Conservation (phyloP, 2,329 filamentous ascomycete species). For the Ceratocystis cubensis region DNA sequence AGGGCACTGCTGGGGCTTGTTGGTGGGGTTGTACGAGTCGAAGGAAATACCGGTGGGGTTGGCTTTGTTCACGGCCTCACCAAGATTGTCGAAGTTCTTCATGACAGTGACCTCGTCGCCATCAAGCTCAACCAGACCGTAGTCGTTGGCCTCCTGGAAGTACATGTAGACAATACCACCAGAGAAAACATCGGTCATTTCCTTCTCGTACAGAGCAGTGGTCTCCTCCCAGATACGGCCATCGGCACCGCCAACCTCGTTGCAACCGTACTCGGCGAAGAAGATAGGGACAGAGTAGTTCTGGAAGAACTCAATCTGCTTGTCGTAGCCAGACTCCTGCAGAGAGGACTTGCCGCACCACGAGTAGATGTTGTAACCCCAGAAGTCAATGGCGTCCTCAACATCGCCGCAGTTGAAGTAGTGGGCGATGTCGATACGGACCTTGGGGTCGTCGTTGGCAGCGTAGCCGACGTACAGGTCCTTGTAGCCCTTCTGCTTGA, state of each 20-base stretch:
- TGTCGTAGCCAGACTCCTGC: slow-evolving; percentile 62
- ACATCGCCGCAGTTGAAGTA: slow-evolving; percentile 86
- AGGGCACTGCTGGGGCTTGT: slow-evolving; percentile 58
- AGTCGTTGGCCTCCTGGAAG: slow-evolving; percentile 82
- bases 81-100: slow-evolving; percentile 62
- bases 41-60: slow-evolving; percentile 54
- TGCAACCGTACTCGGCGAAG: slow-evolving; percentile 99
- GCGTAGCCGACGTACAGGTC: slow-evolving; percentile 82
- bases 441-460: slow-evolving; percentile 79
- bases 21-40: slow-evolving; percentile 58
- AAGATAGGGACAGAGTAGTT: slow-evolving; percentile 90
- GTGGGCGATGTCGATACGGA: slow-evolving; percentile 68
- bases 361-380: slow-evolving; percentile 99
- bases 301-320: slow-evolving; percentile 73
- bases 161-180: slow-evolving; percentile 99
- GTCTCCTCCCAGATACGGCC: slow-evolving; percentile 80
- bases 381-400: slow-evolving; percentile 72
- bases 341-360: slow-evolving; percentile 88
- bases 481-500: slow-evolving; percentile 67
- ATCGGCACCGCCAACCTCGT: slow-evolving; percentile 45
- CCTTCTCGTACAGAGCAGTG: slow-evolving; percentile 57
- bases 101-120: slow-evolving; percentile 51
- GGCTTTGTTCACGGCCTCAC: slow-evolving; percentile 55
- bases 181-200: slow-evolving; percentile 82
- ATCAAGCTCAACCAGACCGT: slow-evolving; percentile 58